Conservation (phyloP, 805 yeast species). For the Komagataella pastoris region DNA sequence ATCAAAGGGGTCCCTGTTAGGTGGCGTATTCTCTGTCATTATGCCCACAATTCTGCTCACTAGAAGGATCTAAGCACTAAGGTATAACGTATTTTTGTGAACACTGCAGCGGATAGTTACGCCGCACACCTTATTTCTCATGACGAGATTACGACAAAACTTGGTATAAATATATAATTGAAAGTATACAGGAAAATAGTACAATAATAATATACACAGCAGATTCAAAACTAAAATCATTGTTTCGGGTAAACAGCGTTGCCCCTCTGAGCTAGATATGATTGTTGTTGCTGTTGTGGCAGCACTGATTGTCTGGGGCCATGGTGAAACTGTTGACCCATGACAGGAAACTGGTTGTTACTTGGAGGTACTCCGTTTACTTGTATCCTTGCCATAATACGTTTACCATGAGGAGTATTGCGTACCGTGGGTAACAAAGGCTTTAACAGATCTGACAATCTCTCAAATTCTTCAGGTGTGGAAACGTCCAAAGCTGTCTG, state of each 20-base stretch:
- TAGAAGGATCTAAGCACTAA: background rate
- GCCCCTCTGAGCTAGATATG: background rate
- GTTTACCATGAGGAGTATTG: conserved; percentile 92
- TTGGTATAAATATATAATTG: background rate
- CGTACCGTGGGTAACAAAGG: conserved; percentile 71
- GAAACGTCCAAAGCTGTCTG: conserved; percentile 50
- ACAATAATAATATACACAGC: background rate
- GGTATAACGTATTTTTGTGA: background rate
- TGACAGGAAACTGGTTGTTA: background rate
- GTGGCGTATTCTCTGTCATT: background rate
- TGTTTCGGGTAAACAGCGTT: background rate
- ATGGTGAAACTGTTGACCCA: background rate
- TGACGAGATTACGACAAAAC: background rate
- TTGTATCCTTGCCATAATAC: conserved; percentile 59
- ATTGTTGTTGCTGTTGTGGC: background rate
- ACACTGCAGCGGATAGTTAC: background rate
- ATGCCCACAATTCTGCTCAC: background rate
- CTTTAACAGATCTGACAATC: conserved; percentile 43
- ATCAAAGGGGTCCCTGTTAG: background rate
- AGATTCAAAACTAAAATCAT: background rate
- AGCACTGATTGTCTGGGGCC: background rate
- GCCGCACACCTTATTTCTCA: background rate
- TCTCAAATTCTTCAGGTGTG: conserved; percentile 33
- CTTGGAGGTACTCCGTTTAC: conserved; percentile 15
- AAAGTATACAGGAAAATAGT: background rate